Evolutionary conservation across 352 stramenopile species (phyloP).

Genomic region (Globisporangium paddicum): DNA sequence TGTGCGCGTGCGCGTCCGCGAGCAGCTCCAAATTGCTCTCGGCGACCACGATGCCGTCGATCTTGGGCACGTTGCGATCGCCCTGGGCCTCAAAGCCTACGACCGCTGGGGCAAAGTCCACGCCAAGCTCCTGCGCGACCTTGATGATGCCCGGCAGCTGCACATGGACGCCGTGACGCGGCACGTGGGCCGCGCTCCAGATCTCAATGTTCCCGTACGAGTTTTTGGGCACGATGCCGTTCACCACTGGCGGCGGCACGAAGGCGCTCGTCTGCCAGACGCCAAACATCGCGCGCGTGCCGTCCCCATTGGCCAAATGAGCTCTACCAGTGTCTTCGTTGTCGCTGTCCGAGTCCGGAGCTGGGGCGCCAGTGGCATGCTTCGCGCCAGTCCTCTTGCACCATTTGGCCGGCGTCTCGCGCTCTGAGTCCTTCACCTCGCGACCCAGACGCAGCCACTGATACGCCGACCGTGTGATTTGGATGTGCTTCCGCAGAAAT

Average conservation of each 20-base stretch:
- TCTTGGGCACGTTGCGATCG: slow-evolving; percentile 54
- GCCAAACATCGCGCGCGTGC: slow-evolving; percentile 44
- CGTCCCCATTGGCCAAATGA: background rate
- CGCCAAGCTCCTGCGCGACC: slow-evolving; percentile 58
- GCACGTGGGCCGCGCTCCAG: slow-evolving; percentile 71
- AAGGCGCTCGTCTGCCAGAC: slow-evolving; percentile 73
- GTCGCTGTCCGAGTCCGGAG: slow-evolving; percentile 15
- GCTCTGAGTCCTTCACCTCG: slow-evolving; percentile 48
- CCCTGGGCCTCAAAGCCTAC: slow-evolving; percentile 77
- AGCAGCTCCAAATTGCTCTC: slow-evolving; percentile 36
- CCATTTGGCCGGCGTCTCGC: slow-evolving; percentile 52
- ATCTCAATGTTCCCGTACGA: slow-evolving; percentile 86
- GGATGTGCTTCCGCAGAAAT: slow-evolving; percentile 59
- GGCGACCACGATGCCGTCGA: slow-evolving; percentile 74
- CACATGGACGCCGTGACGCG: slow-evolving; percentile 52
- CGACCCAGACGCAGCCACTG: slow-evolving; percentile 71
- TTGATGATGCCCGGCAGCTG: slow-evolving; percentile 54
- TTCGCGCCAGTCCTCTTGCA: slow-evolving; percentile 16
- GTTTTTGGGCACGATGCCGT: slow-evolving; percentile 78
- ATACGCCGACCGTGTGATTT: slow-evolving; percentile 47
- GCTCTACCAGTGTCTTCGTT: background rate
- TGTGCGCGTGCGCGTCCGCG: slow-evolving; percentile 59
- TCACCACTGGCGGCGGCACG: slow-evolving; percentile 38
- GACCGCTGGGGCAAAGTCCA: slow-evolving; percentile 78
- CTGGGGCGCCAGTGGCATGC: background rate